These are phyloP conservation scores for Volvariella volvacea DNA, from an alignment of 1,284 basidiomycete species.

Conservation along the genomic window DNA sequence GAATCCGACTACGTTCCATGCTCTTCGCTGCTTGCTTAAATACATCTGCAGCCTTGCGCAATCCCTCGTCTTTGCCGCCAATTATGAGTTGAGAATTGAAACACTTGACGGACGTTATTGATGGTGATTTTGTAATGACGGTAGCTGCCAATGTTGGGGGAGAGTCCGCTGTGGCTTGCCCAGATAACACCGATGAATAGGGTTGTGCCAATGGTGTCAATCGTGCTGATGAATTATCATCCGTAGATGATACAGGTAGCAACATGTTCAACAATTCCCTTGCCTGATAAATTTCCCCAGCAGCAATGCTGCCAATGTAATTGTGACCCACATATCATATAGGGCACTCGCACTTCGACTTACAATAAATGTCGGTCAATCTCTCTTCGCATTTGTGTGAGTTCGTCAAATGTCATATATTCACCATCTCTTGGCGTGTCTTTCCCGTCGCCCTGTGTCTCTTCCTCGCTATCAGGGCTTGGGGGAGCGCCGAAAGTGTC, in stretches of 20 bases:
- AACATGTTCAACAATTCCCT: slow-evolving; percentile 60
- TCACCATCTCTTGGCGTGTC: slow-evolving; percentile 24
- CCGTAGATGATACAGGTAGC: slow-evolving; percentile 17
- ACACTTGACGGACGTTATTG: slow-evolving; percentile 62
- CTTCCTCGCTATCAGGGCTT: slow-evolving; percentile 10
- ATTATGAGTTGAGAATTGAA: slow-evolving; percentile 70
- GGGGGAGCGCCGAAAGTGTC: slow-evolving; percentile 8
- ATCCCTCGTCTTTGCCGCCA: slow-evolving; percentile 71
- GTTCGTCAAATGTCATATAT: slow-evolving; percentile 67
- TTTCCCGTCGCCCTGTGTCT: background rate
- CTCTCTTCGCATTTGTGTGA: slow-evolving; percentile 65
- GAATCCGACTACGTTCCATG: slow-evolving; percentile 54
- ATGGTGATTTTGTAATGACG: slow-evolving; percentile 53
- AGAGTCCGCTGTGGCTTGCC: slow-evolving; percentile 15
- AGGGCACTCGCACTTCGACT: slow-evolving; percentile 17
- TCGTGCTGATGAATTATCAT: no score
- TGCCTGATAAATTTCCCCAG: slow-evolving; percentile 73
- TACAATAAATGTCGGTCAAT: slow-evolving; percentile 66
- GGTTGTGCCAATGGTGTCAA: no score
- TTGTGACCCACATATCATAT: slow-evolving; percentile 3
- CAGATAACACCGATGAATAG: no score
- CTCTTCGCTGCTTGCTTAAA: slow-evolving; percentile 63
- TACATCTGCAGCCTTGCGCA: slow-evolving; percentile 62
- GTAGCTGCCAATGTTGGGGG: slow-evolving; percentile 51
- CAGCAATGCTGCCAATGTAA: slow-evolving; percentile 46